Conservation (phyloP, 2,329 filamentous ascomycete genomes). For the Diaporthe ampelina region DNA sequence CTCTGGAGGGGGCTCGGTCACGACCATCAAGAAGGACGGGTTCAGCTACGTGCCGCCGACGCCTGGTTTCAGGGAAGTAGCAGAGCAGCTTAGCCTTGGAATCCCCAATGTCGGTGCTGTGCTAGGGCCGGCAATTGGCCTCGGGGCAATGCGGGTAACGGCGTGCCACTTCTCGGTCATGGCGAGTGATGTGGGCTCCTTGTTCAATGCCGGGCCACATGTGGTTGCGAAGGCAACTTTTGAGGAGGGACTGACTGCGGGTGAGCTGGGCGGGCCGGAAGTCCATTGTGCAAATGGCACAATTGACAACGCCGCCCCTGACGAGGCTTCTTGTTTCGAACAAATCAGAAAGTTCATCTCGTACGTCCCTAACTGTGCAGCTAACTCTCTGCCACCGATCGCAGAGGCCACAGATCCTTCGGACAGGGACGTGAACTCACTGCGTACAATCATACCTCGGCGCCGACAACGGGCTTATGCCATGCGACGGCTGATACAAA, state of each 20-base stretch:
- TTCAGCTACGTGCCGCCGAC: conserved; percentile 74
- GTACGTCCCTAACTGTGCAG: conserved; percentile 70
- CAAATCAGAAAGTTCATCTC: conserved; percentile 70
- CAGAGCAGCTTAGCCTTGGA: conserved; percentile 71
- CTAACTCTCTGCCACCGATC: conserved; percentile 64
- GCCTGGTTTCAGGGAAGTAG: conserved; percentile 64
- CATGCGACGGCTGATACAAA: conserved; percentile 67
- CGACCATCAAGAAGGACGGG: conserved; percentile 67
- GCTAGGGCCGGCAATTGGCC: conserved; percentile 73
- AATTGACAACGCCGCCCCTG: conserved; percentile 73
- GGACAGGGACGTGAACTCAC: conserved; percentile 60
- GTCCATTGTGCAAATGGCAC: conserved; percentile 77
- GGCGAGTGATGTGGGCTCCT: conserved; percentile 71
- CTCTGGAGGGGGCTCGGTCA: conserved; percentile 73
- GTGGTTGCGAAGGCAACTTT: conserved; percentile 75
- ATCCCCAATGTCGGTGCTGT: conserved; percentile 76
- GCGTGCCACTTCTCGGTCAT: conserved; percentile 76
- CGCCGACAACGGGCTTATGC: conserved; percentile 72
- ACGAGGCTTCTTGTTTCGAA: conserved; percentile 73
- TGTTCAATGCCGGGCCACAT: conserved; percentile 75
- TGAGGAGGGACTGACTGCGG: conserved; percentile 71
- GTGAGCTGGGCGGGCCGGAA: conserved; percentile 70
- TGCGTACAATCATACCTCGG: conserved; percentile 70
- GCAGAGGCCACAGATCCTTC: conserved; percentile 62
- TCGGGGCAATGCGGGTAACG: conserved; percentile 73